Evolutionary conservation across 805 yeast genomes (phyloP).

Genomic region (Ascoidea rubescens): DNA sequence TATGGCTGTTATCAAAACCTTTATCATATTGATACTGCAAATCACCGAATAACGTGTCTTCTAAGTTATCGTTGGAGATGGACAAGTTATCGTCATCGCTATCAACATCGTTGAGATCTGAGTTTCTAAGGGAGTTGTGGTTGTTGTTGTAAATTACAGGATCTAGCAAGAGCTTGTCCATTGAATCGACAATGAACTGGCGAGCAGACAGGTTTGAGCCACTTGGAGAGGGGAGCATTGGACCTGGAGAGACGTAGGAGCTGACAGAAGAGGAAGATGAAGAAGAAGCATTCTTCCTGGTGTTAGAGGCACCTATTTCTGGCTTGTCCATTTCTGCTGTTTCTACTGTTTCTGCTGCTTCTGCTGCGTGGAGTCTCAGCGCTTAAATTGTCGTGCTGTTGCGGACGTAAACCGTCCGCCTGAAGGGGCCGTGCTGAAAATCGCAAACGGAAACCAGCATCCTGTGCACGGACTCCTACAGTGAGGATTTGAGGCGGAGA

Average conservation of each 20-base stretch:
- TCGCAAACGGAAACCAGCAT: too few relatives aligned
- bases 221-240: conserved; percentile 1
- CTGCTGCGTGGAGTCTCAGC: too few relatives aligned
- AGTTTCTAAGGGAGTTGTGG: not conserved
- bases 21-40: conserved; percentile 21
- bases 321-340: too few relatives aligned
- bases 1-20: not conserved
- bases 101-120: conserved; percentile 2
- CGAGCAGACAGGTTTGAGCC: too few relatives aligned
- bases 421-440: too few relatives aligned
- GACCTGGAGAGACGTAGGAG: conserved; percentile 1
- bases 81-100: conserved; percentile 14
- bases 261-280: conserved; percentile 1
- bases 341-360: too few relatives aligned
- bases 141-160: not conserved
- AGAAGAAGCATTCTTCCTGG: conserved; percentile 9
- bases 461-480: too few relatives aligned
- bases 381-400: too few relatives aligned
- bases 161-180: conserved; percentile 3
- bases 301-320: conserved; percentile 7
- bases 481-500: too few relatives aligned
- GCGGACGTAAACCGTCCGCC: too few relatives aligned
- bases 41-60: conserved; percentile 31
- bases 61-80: conserved; percentile 29
- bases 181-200: not conserved